Evolutionary conservation across 495 filamentous ascomycete genomes (phyloP), one percentile per base, ranked within the genome.

Genomic region (Astrothelium subdiscretum): DNA sequence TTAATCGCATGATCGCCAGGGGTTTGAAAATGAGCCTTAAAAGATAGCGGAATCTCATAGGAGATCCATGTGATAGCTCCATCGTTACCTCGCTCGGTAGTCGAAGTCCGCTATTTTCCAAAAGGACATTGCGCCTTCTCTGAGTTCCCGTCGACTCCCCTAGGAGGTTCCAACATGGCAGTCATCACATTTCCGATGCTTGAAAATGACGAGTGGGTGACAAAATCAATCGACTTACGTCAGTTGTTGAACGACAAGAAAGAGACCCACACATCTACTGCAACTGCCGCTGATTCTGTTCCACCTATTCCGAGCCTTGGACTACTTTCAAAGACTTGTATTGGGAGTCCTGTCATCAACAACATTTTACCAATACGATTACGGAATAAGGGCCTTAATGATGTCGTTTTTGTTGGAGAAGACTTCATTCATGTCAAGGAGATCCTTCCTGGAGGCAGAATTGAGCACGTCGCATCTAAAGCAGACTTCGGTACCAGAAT

Each of bases 381-480:
- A 58, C 79, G 91, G 48, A 83, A 83, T 61, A 75, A 77, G 57
- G 70, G 80, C 10, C 79, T 83, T 61, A 92, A 95, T 60, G 92
- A 98, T 78, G 88, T 97, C 65, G 85, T 91, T n/a, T 91, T 97
- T 64, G 81, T 98, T 22, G 66, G 66, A 5, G 80, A 88, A 61
- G 76, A 83, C 52, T 83, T 77, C 68, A 77, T 90, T 44, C 82
- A 89, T 58, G 82, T 98, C 65, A 86, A 87, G 66, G 84, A 87
- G 74, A 74, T 87, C 68, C 71, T 73, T 44, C 62, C 75, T 64
- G 76, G 87, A 75, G 81, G 81, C 15, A 84, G 84, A 62, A 79
- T 97, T 13, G 79, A 84, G 54, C 84, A 90, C 63, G 79, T 96
- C 27, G 74, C 80, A 32, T 80, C 80, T 42, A 95, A 92, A 68